Base-by-base conservation (phyloP, 2,329 filamentous ascomycete genomes). In the Cercospora sesami region DNA sequence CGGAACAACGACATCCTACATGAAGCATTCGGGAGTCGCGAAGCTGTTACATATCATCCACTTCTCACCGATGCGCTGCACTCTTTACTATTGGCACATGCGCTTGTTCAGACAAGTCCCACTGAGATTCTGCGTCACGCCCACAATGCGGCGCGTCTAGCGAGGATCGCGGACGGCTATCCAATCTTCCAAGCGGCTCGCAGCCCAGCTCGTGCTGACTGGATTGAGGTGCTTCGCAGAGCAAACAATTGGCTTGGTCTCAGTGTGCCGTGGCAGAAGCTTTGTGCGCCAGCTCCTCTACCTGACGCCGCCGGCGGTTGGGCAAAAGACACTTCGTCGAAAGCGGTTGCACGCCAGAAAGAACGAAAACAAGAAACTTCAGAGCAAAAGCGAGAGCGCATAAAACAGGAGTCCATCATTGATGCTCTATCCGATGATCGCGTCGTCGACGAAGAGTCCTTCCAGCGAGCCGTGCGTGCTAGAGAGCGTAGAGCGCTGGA, bases 61-160 rank as follows among this genome's bases (percentile, higher is more conserved):
- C 84, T 95, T 8, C 83, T 96, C 10, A 88, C 88, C 6, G 92
- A 96, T 72, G 90, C 90, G 1, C 85, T 96, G 0, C 92, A 96
- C 78, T 90, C 89, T 4, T 80, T 95, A 1, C 86, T 96, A 8
- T 86, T 96, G 48, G 91, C 89, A 72, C 92, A 96, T 78, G 86
- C 87, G n/a, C 86, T 96, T 9, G 81, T 92, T 7, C 92, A 94
- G 78, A 96, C 92, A 0, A 91, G 91, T 0, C 79, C 87, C 10
- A 92, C 91, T 73, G 92, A 95, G 77, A 86, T 94, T 36, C 86
- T 89, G 60, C 90, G 92, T 39, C 91, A 95, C 76, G 91, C 91
- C 0, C 86, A 93, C 81, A 95, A 94, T 86, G 92, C 90, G 4
- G 91, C 92, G 16, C 88, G 92, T 5, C 84, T 95, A 1, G 85